Percentiles rank a stretch among this genome's conserved stretches.
Evolutionary conservation across 331 rosid species (phyloP).

Genomic region (Arachis monticola): DNA sequence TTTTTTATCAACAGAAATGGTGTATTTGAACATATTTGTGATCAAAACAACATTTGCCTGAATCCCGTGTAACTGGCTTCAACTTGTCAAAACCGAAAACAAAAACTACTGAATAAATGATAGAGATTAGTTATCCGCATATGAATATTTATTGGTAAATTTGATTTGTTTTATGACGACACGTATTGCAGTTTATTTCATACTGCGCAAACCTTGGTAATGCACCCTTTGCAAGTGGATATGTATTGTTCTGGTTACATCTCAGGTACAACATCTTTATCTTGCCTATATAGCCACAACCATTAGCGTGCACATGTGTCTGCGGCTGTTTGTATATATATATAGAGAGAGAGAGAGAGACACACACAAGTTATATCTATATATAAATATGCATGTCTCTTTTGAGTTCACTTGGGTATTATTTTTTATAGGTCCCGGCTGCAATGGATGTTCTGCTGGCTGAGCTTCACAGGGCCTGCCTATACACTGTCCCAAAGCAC

Average conservation of each 20-base stretch:
- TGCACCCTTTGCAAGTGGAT: conserved; percentile 72
- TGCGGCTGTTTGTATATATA: too few species aligned
- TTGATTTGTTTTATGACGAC: conserved; percentile 11
- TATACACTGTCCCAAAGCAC: conserved; percentile 90
- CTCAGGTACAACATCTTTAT: conserved; percentile 63
- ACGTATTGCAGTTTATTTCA: conserved; percentile 65
- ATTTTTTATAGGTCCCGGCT: conserved; percentile 65
- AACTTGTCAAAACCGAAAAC: conserved; percentile 28
- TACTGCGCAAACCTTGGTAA: conserved; percentile 53
- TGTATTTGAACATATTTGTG: background rate
- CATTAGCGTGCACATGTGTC: too few species aligned
- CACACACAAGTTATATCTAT: too few species aligned
- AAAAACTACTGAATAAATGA: conserved; percentile 15
- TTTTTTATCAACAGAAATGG: background rate
- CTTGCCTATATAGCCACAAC: background rate
- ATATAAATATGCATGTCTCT: background rate
- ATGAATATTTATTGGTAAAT: conserved; percentile 23
- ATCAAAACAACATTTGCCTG: conserved; percentile 26
- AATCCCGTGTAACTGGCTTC: conserved; percentile 26
- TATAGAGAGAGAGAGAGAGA: too few species aligned
- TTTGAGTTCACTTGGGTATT: conserved; percentile 27
- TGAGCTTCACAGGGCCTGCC: conserved; percentile 81
- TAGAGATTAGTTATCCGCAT: conserved; percentile 19
- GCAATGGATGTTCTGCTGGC: conserved; percentile 84
- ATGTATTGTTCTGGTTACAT: conserved; percentile 77